phyloP scores from a whole-genome alignment of 805 yeast species.

The Metschnikowia lunata region DNA sequence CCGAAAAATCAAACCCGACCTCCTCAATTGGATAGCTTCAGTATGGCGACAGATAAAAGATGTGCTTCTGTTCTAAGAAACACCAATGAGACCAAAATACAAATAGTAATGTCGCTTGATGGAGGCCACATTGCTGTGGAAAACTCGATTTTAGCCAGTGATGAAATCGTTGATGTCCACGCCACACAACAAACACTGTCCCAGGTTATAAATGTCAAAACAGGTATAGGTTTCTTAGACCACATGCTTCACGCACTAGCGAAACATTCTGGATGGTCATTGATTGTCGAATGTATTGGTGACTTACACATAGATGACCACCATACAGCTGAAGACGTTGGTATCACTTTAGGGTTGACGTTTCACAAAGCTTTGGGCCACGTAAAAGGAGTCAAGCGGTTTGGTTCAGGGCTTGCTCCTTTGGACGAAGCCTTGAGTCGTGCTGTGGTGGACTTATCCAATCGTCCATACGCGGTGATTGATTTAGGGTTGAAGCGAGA shows the following conservation, averaged over 20 bases:
- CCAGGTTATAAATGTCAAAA: slow-evolving; percentile 74
- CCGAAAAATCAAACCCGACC: slow-evolving; percentile 1
- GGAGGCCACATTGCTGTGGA: slow-evolving; percentile 76
- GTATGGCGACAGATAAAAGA: slow-evolving; percentile 3
- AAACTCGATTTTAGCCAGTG: slow-evolving; percentile 46
- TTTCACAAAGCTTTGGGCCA: slow-evolving; percentile 88
- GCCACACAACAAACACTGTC: slow-evolving; percentile 67
- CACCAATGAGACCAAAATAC: slow-evolving; percentile 93
- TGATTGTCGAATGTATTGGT: slow-evolving; percentile 85
- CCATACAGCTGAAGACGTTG: slow-evolving; percentile 94
- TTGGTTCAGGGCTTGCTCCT: slow-evolving; percentile 93
- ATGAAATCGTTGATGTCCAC: slow-evolving; percentile 24
- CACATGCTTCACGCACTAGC: slow-evolving; percentile 98
- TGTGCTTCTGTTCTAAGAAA: slow-evolving; percentile 56
- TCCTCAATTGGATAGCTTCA: background rate
- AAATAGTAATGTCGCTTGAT: slow-evolving; percentile 74
- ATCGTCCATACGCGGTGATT: slow-evolving; percentile 86
- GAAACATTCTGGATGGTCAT: slow-evolving; percentile 95
- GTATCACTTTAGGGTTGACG: slow-evolving; percentile 85
- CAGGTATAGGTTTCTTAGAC: slow-evolving; percentile 94
- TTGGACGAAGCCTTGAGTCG: slow-evolving; percentile 93
- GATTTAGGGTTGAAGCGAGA: slow-evolving; percentile 90
- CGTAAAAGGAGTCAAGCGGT: slow-evolving; percentile 85
- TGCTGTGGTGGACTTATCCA: slow-evolving; percentile 93
- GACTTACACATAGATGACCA: slow-evolving; percentile 96